Evolutionary conservation across 2,329 filamentous ascomycete species (phyloP), one percentile per base, ranked within the genome.

Genomic region (Xylariaceae sp.): DNA sequence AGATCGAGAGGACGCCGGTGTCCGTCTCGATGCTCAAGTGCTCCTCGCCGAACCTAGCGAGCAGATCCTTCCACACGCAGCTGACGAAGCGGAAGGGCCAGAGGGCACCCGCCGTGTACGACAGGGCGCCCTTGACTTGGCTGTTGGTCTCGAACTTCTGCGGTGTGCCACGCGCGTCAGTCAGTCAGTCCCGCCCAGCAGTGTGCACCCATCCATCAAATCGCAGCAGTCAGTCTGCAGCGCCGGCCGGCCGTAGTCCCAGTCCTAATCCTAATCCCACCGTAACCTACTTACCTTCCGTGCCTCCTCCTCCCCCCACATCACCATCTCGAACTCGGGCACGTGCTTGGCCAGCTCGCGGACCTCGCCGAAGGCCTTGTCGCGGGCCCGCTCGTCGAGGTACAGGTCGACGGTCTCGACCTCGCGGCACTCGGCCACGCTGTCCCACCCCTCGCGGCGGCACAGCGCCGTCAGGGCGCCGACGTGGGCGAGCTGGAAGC

Each of bases 41-140:
- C 10, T 34, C 15, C 10, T 34, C 15, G 6, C 24, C 33, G 18
- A 36, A 61, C 0, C 48, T 47, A 10, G 45, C 38, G 7, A 68
- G 43, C 9, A 74, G 49, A 19, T 58, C 49, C 21, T 59, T 52
- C 61, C 67, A 70, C 7, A 69, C 46, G 3, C 56, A 53, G 4
- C 64, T 65, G 5, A 73, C 59, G 8, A 75, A 59, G 10, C 66
- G 56, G 36, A 67, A 74, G 1, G 70, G 67, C 60, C 64, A 72
- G 2, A 74, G 51, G 9, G 67, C 66, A 3, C 67, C 70, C 8
- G 68, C 67, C 2, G 47, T 41, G 29, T 68, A 71, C 1, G 58
- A 60, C 4, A 70, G 43, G 4, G 61, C 67, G 1, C 68, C 67
- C 1, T 52, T 49, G 11, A 67, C 50, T 19, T 52, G 46, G 0